Evolutionary conservation across 2,329 filamentous ascomycete genomes (phyloP), one percentile per base, ranked within the genome.

Genomic region (Teratosphaeria pseudoeucalypti): DNA sequence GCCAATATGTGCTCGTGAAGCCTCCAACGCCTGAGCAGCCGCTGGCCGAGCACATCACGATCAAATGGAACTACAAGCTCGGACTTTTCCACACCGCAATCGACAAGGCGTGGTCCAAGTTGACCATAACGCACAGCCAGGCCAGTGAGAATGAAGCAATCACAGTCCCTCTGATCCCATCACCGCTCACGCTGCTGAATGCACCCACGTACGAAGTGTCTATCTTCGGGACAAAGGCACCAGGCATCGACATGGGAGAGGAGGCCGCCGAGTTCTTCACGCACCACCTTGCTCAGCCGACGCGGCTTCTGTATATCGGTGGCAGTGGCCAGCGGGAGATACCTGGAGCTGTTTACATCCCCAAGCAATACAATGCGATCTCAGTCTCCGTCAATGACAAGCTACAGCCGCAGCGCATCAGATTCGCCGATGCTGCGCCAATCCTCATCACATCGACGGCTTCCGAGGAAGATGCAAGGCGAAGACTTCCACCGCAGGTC

Each of bases 1-100:
- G 70, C 5, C 70, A 72, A 61, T 72, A 72, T 67, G 67, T 72
- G 34, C 63, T 72, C 27, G 69, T 67, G 58, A 71, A 71, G 60
- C 69, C 67, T 5, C 70, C 70, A 10, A 68, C 64, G 27, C 62
- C 61, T 34, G 61, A 64, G 59, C 67, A 66, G 27, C 62, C 66
- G 43, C 63, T 71, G 11, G 69, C 68, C 9, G 69, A 72, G 58
- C 70, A 72, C 59, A 71, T 72, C 55, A 71, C 70, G 11, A 72
- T 72, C 65, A 72, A 72, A 61, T 69, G 66, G 47, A 68, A 70
- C 55, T 72, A 68, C 56, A 61, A 68, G 39, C 67, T 72, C 6
- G 70, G 69, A 12, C 64, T 71, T 2, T 72, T 72, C 61, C 67
- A 70, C 58, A 70, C 67, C 2, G 63, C 64, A 49, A 71, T 72